Conservation (phyloP, 345 rosid species). For the Draba incana region DNA sequence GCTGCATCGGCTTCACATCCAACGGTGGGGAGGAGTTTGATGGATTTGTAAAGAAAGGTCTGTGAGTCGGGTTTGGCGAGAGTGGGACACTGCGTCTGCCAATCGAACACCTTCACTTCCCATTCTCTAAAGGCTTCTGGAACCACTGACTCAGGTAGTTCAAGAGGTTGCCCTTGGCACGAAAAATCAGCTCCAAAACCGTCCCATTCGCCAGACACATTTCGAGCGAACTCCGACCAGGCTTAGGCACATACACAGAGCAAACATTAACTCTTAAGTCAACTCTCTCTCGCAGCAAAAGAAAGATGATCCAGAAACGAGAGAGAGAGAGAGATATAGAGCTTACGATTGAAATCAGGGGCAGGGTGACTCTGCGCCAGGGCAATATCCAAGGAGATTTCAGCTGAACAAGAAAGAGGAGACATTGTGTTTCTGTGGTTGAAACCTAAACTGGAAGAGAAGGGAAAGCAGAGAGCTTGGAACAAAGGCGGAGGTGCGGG, state of each 20-base stretch:
- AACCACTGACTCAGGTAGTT: conserved; percentile 83
- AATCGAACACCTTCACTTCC: conserved; percentile 94
- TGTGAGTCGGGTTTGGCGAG: conserved; percentile 57
- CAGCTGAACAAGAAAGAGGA: conserved; percentile 28
- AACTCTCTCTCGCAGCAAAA: no score
- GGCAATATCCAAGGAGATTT: conserved; percentile 12
- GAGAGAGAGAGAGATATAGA: neutral
- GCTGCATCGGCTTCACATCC: conserved; percentile 99
- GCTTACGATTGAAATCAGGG: conserved; percentile 25
- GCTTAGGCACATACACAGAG: conserved; percentile 36
- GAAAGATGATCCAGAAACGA: neutral
- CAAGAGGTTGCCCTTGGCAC: conserved; percentile 63
- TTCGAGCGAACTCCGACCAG: conserved; percentile 75
- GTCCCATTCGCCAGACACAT: conserved; percentile 96
- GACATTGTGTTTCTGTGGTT: neutral
- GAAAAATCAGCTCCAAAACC: conserved; percentile 92
- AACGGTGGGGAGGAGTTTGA: conserved; percentile 91
- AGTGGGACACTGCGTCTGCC: conserved; percentile 99
- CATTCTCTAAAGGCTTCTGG: conserved; percentile 95
- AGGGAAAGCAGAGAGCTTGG: conserved; percentile 17
- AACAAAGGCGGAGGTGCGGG: neutral
- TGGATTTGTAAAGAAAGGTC: conserved; percentile 56
- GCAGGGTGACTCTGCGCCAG: conserved; percentile 10
- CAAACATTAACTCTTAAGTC: neutral
- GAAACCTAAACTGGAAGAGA: conserved; percentile 6